Conservation (phyloP, 2,329 filamentous ascomycete species). For the Diaporthe vexans region DNA sequence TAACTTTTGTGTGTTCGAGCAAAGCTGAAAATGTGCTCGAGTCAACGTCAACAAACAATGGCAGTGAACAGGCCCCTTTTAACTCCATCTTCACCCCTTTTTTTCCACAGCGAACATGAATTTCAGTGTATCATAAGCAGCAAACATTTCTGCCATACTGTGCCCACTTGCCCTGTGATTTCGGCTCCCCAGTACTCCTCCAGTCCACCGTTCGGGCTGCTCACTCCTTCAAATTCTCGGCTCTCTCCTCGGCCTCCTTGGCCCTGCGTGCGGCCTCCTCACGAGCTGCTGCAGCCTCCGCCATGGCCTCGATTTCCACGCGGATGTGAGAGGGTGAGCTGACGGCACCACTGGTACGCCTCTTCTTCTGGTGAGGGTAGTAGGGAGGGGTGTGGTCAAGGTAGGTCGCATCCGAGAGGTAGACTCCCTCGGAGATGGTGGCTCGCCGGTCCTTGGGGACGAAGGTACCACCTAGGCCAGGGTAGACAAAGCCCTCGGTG, state of each 20-base stretch:
- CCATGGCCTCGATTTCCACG: neutral
- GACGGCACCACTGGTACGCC: neutral
- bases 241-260: neutral
- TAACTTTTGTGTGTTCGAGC: neutral
- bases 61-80: neutral
- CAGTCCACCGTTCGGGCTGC: neutral
- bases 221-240: neutral
- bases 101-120: neutral
- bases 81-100: too few species aligned
- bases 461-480: neutral
- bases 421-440: neutral
- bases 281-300: neutral
- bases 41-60: too few species aligned
- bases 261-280: too few species aligned
- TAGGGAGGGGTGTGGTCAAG: neutral
- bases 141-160: neutral
- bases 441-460: neutral
- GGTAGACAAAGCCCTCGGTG: neutral
- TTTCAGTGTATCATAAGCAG: neutral
- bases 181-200: fast-evolving
- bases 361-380: neutral
- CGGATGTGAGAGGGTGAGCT: neutral
- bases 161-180: neutral
- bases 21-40: neutral
- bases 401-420: neutral